A percentile compares a stretch with the other conserved stretches of the same genome.
These are phyloP conservation scores for Meyerozyma elateridarum DNA, from an alignment of 1,139 yeast genomes.

Conservation along the genomic window DNA sequence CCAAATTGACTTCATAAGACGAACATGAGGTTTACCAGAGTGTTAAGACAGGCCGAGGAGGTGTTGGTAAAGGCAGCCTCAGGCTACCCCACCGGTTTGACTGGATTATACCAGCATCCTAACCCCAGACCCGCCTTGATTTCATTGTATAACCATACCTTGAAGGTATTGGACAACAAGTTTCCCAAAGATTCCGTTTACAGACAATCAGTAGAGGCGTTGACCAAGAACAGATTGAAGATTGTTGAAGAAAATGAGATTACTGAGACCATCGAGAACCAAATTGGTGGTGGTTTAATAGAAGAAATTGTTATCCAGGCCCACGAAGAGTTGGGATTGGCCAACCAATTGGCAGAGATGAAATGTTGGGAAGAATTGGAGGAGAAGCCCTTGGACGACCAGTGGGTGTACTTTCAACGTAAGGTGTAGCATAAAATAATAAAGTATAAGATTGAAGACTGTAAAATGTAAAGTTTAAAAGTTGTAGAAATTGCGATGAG, in stretches of 20 bases:
- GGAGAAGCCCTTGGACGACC: conserved; percentile 67
- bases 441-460: background rate
- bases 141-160: conserved; percentile 66
- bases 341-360: conserved; percentile 63
- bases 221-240: conserved; percentile 65
- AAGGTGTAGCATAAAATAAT: conserved; percentile 1
- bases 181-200: conserved; percentile 72
- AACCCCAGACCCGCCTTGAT: conserved; percentile 78
- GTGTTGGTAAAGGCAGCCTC: conserved; percentile 62
- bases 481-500: background rate
- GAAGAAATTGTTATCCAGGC: conserved; percentile 85
- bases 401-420: conserved; percentile 56
- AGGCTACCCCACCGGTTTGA: conserved; percentile 75
- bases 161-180: conserved; percentile 50
- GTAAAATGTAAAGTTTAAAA: background rate
- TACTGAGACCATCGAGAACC: conserved; percentile 61
- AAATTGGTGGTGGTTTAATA: conserved; percentile 78
- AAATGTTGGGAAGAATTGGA: conserved; percentile 65
- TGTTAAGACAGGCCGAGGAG: conserved; percentile 49
- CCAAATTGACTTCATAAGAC: conserved; percentile 6
- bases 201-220: conserved; percentile 68
- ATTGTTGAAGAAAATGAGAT: conserved; percentile 64
- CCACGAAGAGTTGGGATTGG: conserved; percentile 69
- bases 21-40: conserved; percentile 40
- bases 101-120: conserved; percentile 78